Evolutionary conservation across 345 rosid species (phyloP).

Genomic region (Trapa incisa): DNA sequence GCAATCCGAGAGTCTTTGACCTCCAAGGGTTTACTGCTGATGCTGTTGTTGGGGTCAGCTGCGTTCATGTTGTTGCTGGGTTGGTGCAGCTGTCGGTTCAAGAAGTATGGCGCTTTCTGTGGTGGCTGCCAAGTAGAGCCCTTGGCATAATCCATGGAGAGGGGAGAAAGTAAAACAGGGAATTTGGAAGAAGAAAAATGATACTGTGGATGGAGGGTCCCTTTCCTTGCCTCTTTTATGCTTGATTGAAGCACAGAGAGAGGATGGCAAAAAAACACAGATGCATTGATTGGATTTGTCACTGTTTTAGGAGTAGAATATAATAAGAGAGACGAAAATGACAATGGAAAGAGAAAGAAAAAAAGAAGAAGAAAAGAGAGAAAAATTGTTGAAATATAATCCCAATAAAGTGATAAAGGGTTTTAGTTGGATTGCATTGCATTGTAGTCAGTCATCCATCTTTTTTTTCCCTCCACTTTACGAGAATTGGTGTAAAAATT

Average conservation of each 20-base stretch:
- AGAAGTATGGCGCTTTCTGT: neutral
- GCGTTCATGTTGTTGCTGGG: constrained; percentile 1
- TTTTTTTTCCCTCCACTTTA: neutral
- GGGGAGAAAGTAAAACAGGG: neutral
- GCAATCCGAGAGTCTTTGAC: constrained; percentile 24
- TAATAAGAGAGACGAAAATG: neutral
- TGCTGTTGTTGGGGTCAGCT: neutral
- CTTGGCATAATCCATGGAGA: constrained; percentile 1
- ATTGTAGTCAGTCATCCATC: neutral
- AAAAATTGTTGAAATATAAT: constrained; percentile 1
- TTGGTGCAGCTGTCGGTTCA: constrained; percentile 1
- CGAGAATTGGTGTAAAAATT: too few relatives aligned
- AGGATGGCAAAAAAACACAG: neutral
- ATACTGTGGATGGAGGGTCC: neutral
- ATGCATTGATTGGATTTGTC: neutral
- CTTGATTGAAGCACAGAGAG: neutral
- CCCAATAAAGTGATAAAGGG: constrained; percentile 1
- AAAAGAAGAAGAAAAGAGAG: neutral
- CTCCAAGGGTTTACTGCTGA: constrained; percentile 13
- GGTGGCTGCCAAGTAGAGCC: neutral
- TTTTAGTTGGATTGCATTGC: neutral
- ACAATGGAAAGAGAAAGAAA: neutral
- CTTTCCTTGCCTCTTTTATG: neutral
- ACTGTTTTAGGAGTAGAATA: neutral
- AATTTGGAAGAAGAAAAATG: neutral